Base-by-base conservation (phyloP, 768 basidiomycete genomes). In the Mycena galericulata region DNA sequence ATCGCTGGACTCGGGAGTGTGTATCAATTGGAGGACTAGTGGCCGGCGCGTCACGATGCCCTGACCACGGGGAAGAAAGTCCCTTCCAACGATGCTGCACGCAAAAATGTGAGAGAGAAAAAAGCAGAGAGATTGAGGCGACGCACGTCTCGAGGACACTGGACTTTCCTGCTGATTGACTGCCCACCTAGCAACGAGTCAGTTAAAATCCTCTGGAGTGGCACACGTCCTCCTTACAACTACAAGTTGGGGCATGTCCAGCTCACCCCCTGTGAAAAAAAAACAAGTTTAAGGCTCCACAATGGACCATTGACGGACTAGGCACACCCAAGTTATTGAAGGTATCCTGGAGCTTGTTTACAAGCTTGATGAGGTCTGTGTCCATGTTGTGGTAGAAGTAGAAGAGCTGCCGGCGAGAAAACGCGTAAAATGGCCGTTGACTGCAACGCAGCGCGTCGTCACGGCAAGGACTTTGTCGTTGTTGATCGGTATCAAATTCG, bases 21-120 rank as follows among this genome's bases (percentile, higher is more conserved):
- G 95, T 62, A 99, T 92, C 76, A 99, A 91, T 78, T 99, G 98
- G 10, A 99, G 90, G 30, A 99, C 90, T 62, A 99, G 91, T 3
- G 98, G 98, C 71, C 98, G 88, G 62, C 98, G 89, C 29, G 98
- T 99, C 46, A 99, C 97, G 67, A 99, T 99, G 54, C 98, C 98
- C 75, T 90, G 89, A 17, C 95, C 94, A 58, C 94, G 89, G 40
- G 94, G 92, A 65, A 95, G 90, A 76, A 95, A 96, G 80, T 95
- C 94, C 66, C 93, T 89, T 59, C 98, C 98, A 69, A 99, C 98
- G 74, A 99, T 98, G 29, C 96, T 95, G 72, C 29, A 67, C 32
- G 30, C 34, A 63, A 55, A 22, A 57, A 24, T 56, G 41, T 43
- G 54, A 63, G 50, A 57, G 51, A 55, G 36, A 24, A 26, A 29